Conservation (phyloP, 306 rosid species). For the Castanopsis chinensis region DNA sequence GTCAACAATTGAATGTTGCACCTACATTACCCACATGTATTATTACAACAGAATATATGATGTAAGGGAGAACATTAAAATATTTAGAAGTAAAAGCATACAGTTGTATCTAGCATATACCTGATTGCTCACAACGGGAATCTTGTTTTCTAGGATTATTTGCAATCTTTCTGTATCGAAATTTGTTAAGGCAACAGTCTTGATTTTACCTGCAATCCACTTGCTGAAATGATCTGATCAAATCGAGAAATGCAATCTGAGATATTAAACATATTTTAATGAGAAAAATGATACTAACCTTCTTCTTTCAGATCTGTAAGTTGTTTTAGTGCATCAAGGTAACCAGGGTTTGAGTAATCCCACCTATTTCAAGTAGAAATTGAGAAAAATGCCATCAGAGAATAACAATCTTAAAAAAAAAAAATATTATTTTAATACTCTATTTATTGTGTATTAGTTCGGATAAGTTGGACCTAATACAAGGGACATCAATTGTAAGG, state of each 20-base stretch:
- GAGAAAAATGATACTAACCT: slow-evolving; percentile 45
- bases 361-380: slow-evolving; percentile 63
- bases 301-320: slow-evolving; percentile 86
- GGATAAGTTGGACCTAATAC: background rate
- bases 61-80: background rate
- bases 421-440: background rate
- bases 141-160: slow-evolving; percentile 83
- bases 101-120: slow-evolving; percentile 33
- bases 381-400: slow-evolving; percentile 10
- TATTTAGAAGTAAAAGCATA: background rate
- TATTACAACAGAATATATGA: background rate
- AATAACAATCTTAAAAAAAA: background rate
- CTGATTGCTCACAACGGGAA: slow-evolving; percentile 97
- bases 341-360: slow-evolving; percentile 87
- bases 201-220: slow-evolving; percentile 74
- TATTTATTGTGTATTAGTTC: background rate
- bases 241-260: slow-evolving; percentile 25
- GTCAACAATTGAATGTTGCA: slow-evolving; percentile 89
- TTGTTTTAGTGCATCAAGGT: slow-evolving; percentile 91
- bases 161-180: slow-evolving; percentile 88
- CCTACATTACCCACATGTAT: slow-evolving; percentile 39
- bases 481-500: background rate
- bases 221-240: slow-evolving; percentile 35
- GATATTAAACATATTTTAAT: background rate
- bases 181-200: slow-evolving; percentile 83